phyloP scores from a whole-genome alignment of 768 basidiomycete genomes.

The Leccinum incarnatum region DNA sequence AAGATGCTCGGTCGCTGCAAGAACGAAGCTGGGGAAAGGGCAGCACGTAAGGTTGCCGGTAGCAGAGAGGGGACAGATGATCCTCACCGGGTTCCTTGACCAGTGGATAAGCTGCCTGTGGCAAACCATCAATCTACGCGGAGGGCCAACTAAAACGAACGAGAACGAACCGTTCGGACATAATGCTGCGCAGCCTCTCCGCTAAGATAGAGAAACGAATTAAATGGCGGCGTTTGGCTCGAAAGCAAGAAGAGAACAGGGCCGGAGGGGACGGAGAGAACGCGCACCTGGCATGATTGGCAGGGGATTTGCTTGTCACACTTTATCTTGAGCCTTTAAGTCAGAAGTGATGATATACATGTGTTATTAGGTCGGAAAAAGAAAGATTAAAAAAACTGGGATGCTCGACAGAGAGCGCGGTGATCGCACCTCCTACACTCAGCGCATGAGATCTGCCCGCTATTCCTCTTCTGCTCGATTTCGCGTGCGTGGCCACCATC shows the following conservation, averaged over 20 bases:
- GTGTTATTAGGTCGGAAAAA: conserved; percentile 20
- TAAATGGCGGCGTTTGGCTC: neutral
- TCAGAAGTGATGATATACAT: neutral
- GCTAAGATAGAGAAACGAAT: conserved; percentile 30
- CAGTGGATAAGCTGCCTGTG: conserved; percentile 71
- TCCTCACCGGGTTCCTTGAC: conserved; percentile 65
- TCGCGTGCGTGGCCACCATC: conserved; percentile 59
- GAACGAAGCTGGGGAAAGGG: conserved; percentile 42
- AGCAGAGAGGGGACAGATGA: neutral
- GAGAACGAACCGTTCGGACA: conserved; percentile 64
- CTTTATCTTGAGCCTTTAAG: conserved; percentile 67
- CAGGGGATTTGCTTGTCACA: conserved; percentile 83
- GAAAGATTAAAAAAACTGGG: conserved; percentile 12
- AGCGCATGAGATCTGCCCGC: conserved; percentile 76
- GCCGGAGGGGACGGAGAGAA: neutral
- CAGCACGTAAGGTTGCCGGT: conserved; percentile 9
- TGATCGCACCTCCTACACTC: conserved; percentile 78
- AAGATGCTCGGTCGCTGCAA: conserved; percentile 65
- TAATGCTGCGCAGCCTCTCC: conserved; percentile 64
- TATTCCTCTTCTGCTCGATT: conserved; percentile 69
- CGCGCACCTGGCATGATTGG: conserved; percentile 65
- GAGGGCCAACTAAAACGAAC: conserved; percentile 13
- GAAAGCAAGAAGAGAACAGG: neutral
- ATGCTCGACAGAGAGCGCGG: conserved; percentile 33
- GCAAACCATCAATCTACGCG: neutral